phyloP scores from a whole-genome alignment of 495 filamentous ascomycete species.

The Penicillium canariense region DNA sequence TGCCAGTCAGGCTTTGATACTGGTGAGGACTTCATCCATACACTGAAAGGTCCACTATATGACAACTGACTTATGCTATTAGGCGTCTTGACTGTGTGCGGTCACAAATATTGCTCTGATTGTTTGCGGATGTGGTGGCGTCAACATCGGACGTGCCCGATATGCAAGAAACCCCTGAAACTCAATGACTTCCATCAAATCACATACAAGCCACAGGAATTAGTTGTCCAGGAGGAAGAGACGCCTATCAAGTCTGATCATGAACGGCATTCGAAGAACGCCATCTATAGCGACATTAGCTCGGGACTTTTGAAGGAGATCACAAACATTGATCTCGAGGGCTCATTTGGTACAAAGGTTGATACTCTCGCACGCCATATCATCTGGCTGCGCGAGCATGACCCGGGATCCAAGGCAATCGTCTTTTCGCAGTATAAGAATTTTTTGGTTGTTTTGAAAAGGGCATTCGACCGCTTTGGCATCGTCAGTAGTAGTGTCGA shows the following conservation, averaged over 20 bases:
- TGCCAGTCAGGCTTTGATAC: constrained; percentile 69
- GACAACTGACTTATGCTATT: constrained; percentile 12
- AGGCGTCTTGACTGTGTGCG: constrained; percentile 80
- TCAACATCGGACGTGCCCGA: constrained; percentile 63
- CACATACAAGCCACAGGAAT: constrained; percentile 71
- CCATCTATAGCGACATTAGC: constrained; percentile 77
- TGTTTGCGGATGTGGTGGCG: constrained; percentile 78
- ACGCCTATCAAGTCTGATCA: constrained; percentile 26
- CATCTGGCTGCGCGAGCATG: constrained; percentile 76
- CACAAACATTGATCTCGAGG: constrained; percentile 71
- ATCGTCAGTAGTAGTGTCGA: constrained; percentile 72
- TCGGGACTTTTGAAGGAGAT: constrained; percentile 72
- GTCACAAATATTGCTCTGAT: constrained; percentile 85
- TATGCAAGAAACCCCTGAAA: constrained; percentile 69
- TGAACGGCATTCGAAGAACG: constrained; percentile 34
- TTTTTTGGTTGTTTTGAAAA: constrained; percentile 71
- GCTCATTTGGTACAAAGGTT: constrained; percentile 83
- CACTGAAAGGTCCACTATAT: neutral
- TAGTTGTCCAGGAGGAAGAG: constrained; percentile 67
- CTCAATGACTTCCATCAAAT: constrained; percentile 73
- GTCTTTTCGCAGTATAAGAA: constrained; percentile 85
- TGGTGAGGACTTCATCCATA: constrained; percentile 45
- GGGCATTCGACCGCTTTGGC: constrained; percentile 62
- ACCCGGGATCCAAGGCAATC: constrained; percentile 86
- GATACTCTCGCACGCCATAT: constrained; percentile 80